Evolutionary conservation across 2,329 filamentous ascomycete genomes (phyloP).

Genomic region (Dendryphion nanum): DNA sequence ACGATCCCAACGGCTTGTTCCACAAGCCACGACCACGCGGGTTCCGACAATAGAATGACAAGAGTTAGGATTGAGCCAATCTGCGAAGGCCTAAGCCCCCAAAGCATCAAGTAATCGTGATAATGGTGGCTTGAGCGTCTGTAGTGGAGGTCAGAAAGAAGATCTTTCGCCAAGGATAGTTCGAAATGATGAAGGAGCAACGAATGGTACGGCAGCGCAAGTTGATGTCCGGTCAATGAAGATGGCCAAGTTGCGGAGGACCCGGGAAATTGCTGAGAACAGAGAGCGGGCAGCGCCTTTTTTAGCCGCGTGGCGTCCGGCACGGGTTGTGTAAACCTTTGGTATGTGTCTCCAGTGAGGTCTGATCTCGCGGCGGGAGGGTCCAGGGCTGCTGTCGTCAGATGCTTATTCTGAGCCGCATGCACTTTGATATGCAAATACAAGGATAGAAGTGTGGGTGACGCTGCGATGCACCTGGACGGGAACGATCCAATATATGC

Average conservation of each 20-base stretch:
- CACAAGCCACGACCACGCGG: constrained; percentile 14
- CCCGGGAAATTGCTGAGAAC: constrained; percentile 13
- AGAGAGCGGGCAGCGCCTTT: constrained; percentile 19
- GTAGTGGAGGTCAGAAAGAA: constrained; percentile 20
- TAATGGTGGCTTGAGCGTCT: constrained; percentile 15
- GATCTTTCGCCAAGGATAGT: constrained; percentile 9
- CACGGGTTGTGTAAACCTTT: constrained; percentile 12
- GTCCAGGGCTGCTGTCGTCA: constrained; percentile 35
- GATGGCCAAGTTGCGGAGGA: constrained; percentile 18
- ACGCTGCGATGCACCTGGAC: background rate
- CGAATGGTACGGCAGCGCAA: constrained; percentile 15
- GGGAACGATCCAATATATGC: too few relatives aligned
- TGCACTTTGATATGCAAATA: constrained; percentile 14
- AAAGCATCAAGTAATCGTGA: constrained; percentile 25
- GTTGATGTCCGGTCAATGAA: constrained; percentile 13
- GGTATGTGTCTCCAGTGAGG: constrained; percentile 11
- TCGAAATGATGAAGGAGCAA: constrained; percentile 5
- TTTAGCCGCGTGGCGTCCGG: constrained; percentile 30
- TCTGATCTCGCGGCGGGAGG: constrained; percentile 18
- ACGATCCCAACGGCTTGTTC: constrained; percentile 8
- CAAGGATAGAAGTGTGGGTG: too few relatives aligned
- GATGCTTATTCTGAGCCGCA: constrained; percentile 38
- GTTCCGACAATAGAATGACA: constrained; percentile 20
- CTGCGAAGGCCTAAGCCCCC: constrained; percentile 20
- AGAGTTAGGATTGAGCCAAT: constrained; percentile 17